Conservation (phyloP, 768 basidiomycete species). For the Macrolepiota fuliginosa region DNA sequence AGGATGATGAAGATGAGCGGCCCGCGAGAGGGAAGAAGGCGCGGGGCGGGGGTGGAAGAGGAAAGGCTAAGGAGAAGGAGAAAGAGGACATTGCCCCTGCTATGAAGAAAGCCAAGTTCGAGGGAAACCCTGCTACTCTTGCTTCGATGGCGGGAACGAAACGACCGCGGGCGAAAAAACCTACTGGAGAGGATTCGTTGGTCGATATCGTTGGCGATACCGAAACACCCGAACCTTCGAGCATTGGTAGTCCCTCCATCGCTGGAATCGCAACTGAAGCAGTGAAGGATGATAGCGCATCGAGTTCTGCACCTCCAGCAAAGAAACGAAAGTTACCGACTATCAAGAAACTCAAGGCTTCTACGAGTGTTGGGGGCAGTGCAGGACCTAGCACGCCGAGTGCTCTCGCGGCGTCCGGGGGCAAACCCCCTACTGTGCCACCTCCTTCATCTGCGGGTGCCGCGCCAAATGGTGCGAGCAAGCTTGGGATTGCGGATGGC, state of each 20-base stretch:
- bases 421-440: slow-evolving; percentile 18
- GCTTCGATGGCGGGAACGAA: slow-evolving; percentile 20
- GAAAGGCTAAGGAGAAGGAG: slow-evolving; percentile 18
- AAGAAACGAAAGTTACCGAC: slow-evolving; percentile 66
- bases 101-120: slow-evolving; percentile 9
- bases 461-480: slow-evolving; percentile 19
- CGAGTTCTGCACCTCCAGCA: slow-evolving; percentile 20
- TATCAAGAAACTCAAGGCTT: slow-evolving; percentile 63
- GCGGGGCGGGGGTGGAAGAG: slow-evolving; percentile 15
- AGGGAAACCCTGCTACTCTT: slow-evolving; percentile 5
- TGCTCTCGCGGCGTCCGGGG: slow-evolving; percentile 18
- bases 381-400: slow-evolving; percentile 17
- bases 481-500: slow-evolving; percentile 26
- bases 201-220: slow-evolving; percentile 33
- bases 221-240: slow-evolving; percentile 25
- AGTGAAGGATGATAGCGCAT: slow-evolving; percentile 1
- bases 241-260: not conserved
- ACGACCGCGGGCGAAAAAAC: slow-evolving; percentile 23
- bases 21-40: slow-evolving; percentile 21
- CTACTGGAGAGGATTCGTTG: slow-evolving; percentile 28
- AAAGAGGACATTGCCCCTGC: slow-evolving; percentile 15
- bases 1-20: slow-evolving; percentile 21
- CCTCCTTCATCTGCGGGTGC: not conserved
- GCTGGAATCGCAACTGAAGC: not conserved
- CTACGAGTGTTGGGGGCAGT: slow-evolving; percentile 23